Evolutionary conservation across 176 grass and related monocot genomes (phyloP).

Genomic region (sorghum (Sorghum bicolor)): DNA sequence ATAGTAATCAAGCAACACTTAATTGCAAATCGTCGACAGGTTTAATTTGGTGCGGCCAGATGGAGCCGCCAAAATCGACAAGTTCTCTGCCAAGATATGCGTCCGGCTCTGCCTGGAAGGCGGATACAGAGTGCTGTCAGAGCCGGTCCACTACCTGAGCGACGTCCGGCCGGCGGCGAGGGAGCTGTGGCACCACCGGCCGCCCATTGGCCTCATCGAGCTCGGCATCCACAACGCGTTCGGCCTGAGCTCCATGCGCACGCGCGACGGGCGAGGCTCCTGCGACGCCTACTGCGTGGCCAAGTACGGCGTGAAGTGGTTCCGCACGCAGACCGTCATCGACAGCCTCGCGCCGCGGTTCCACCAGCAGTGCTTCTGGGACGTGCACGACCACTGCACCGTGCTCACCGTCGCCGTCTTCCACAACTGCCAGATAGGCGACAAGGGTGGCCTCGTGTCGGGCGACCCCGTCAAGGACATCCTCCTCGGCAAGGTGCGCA

Average conservation of each 20-base stretch:
- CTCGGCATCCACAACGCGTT: constrained; percentile 64
- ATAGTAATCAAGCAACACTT: not conserved
- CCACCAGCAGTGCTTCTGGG: constrained; percentile 82
- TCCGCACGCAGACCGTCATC: constrained; percentile 67
- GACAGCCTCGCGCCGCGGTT: constrained; percentile 66
- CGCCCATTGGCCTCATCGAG: constrained; percentile 59
- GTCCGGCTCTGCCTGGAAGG: constrained; percentile 51
- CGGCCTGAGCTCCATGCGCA: constrained; percentile 52
- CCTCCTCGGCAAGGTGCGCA: constrained; percentile 73
- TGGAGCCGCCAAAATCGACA: constrained; percentile 42
- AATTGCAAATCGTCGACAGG: not conserved
- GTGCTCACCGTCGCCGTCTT: constrained; percentile 82
- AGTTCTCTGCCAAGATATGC: constrained; percentile 44
- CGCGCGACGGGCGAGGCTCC: constrained; percentile 56
- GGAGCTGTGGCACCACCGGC: constrained; percentile 41
- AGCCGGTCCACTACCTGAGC: constrained; percentile 61
- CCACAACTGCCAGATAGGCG: constrained; percentile 72
- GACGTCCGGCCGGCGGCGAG: constrained; percentile 58
- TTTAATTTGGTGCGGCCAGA: constrained; percentile 48
- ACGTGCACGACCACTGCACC: constrained; percentile 72
- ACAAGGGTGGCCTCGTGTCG: constrained; percentile 46
- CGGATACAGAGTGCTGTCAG: constrained; percentile 50
- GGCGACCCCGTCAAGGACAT: constrained; percentile 62
- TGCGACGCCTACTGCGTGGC: constrained; percentile 82
- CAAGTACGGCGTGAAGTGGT: constrained; percentile 86